Evolutionary conservation across 164 flowering plant genomes (phyloP), one percentile per base, ranked within the genome.

Genomic region (Houttuynia cordata): DNA sequence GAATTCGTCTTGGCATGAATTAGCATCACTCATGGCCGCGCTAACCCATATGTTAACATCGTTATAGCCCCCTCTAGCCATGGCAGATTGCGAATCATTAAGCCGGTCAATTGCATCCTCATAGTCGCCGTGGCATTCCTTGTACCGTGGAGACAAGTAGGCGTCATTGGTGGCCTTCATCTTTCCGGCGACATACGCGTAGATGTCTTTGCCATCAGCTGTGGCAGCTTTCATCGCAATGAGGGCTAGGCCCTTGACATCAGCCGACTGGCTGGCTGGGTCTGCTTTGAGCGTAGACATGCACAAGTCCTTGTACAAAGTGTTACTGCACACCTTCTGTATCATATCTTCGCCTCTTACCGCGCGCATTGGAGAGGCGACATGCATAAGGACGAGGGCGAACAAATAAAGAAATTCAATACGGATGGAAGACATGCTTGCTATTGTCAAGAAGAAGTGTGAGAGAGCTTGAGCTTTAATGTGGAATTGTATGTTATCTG

Each of bases 31-130:
- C 61, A 58, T 58, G 50, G 61, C 47, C 21, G 50, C 61, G n/a
- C 23, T 58, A 10, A 58, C 61, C 61, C 61, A 58, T n/a, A n/a
- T 39, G 20, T 39, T 58, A 42, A 42, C 50, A 39, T 58, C 61
- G 25, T n/a, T 42, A n/a, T 34, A 58, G 1, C 24, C 50, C 49
- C 39, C 17, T 12, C 10, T 8, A 6, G 10, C 61, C 50, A 58
- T 5, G 1, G 61, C 47, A 7, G 21, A 12, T 3, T 4, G 24
- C 21, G 61, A 58, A 45, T 58, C 61, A n/a, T 58, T 40, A 15
- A 58, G 61, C 12, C 30, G 61, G 8, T 58, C 61, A 10, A 0
- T 34, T 13, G 61, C 61, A 45, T 58, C 61, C 7, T 1, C 18
- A 40, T 13, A 58, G 7, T 18, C 19, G 22, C 39, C 61, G 13